Evolutionary conservation across 2,329 filamentous ascomycete species (phyloP).

Genomic region (Orbilia oligospora): DNA sequence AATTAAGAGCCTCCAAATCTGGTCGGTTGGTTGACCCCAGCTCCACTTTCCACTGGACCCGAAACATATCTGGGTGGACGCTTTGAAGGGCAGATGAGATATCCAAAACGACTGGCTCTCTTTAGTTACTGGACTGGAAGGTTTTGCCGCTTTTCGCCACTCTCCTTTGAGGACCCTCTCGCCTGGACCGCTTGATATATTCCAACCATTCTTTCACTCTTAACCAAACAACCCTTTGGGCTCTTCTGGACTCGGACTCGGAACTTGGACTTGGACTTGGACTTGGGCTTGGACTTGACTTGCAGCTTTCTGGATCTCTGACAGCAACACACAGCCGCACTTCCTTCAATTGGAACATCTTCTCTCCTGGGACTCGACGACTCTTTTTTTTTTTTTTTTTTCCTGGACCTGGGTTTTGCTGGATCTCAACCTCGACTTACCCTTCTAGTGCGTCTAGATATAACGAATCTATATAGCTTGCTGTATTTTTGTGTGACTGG

Average conservation of each 20-base stretch:
- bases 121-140: conserved; percentile 50
- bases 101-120: conserved; percentile 47
- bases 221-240: conserved; percentile 12
- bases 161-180: conserved; percentile 50
- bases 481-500: conserved; percentile 31
- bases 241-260: conserved; percentile 44
- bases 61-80: conserved; percentile 33
- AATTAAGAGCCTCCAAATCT: conserved; percentile 22
- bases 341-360: conserved; percentile 49
- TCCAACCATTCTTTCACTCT: conserved; percentile 19
- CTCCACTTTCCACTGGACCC: conserved; percentile 43
- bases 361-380: conserved; percentile 30
- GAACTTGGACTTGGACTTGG: conserved; percentile 34
- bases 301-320: conserved; percentile 25
- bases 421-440: conserved; percentile 27
- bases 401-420: conserved; percentile 39
- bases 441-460: conserved; percentile 36
- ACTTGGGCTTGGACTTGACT: conserved; percentile 13
- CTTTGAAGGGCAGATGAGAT: conserved; percentile 35
- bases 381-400: conserved; percentile 7
- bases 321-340: conserved; percentile 57
- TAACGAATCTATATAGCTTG: conserved; percentile 41
- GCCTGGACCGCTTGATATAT: conserved; percentile 38
- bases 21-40: conserved; percentile 48
- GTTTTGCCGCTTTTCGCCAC: conserved; percentile 49